Evolutionary conservation across 176 grass and related monocot genomes (phyloP), one percentile per base, ranked within the genome.

Genomic region (Ensete ventricosum): DNA sequence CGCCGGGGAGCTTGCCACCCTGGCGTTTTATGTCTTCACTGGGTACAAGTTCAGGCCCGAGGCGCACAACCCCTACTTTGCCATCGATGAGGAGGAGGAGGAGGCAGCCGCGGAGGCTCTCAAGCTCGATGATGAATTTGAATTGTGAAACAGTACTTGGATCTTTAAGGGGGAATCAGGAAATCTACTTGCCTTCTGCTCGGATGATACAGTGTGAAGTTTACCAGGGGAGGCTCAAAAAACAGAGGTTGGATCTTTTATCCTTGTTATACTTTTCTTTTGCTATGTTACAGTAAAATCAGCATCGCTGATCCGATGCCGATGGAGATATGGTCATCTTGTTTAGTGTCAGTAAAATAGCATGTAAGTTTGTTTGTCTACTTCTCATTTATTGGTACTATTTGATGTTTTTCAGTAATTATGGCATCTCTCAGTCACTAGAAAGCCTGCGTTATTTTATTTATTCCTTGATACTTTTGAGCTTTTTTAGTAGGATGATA

Each of bases 41-140:
- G 90, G 86, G 7, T 94, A 94, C 79, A 99, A 66, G 75, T 94
- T 99, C 81, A 84, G 84, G 64, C 95, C 95, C 1, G 95, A 93
- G 78, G 83, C 82, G 63, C 90, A 89, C 52, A 99, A 99, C 79
- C 95, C 90, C 54, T 94, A 99, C 78, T 94, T 99, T 24, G 82
- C 80, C 2, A 90, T 99, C 49, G 82, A 99, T 1, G 84, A 91
- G 43, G 88, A 94, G 2, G 86, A 99, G 29, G 95, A 94, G 54
- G 95, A 89, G 52, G 95, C 91, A 57, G 95, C 91, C 27, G 88
- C 88, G 1, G 91, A 99, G 81, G 86, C 88, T 64, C 81, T 99
- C 76, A 95, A 99, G 74, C 57, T 99, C 82, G 90, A 99, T 74
- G 95, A 89, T 78, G 91, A 95, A 55, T 99, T 94, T 14, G 95